Base-by-base conservation (phyloP, 2,329 filamentous ascomycete genomes). In the Alternaria sp. region DNA sequence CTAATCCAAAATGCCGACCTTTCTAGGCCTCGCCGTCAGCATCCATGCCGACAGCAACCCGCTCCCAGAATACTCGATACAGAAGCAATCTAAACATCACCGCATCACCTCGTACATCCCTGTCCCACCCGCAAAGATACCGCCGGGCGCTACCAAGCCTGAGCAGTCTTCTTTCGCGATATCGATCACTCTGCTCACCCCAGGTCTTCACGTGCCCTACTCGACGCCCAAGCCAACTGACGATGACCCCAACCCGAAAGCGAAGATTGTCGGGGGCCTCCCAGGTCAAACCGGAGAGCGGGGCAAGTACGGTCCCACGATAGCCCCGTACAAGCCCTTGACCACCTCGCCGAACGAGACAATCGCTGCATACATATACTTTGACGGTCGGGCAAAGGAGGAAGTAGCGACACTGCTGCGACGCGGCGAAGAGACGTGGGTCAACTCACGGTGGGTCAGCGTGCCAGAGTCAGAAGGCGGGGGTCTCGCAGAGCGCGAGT, bases 311-410 rank as follows among this genome's bases (percentile, higher is more conserved):
- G 78, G 79, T 58, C 80, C 88, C 44, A 85, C 88, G 40, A 86
- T 97, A 66, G 89, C 87, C 58, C 93, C 95, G 1, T 99, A 99
- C 81, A 91, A 95, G 67, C 93, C 96, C 57, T 89, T 97, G 83
- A 98, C 96, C 19, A 90, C 92, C 65, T 97, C 93, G 30, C 91
- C 93, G 60, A 97, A 97, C 80, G 96, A 99, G 83, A 99, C 96
- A 13, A 95, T 99, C 73, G 96, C 96, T 30, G 96, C 95, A 40
- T 99, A 99, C 80, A 98, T 99, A 72, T 99, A 99, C 83, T 99
- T 99, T 77, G 96, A 99, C 80, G 96, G 96, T 17, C 87, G 96
- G 66, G 88, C 88, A 64, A 99, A 99, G 80, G 96, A 99, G 79
- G 96, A 99, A 82, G 96, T 99, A 4, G 96, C 96, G 56, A 99